A percentile compares a stretch with the other conserved stretches of the same genome.
These are phyloP conservation scores for Lasiosphaeris hirsuta DNA, from an alignment of 495 filamentous ascomycete species.

Conservation along the genomic window DNA sequence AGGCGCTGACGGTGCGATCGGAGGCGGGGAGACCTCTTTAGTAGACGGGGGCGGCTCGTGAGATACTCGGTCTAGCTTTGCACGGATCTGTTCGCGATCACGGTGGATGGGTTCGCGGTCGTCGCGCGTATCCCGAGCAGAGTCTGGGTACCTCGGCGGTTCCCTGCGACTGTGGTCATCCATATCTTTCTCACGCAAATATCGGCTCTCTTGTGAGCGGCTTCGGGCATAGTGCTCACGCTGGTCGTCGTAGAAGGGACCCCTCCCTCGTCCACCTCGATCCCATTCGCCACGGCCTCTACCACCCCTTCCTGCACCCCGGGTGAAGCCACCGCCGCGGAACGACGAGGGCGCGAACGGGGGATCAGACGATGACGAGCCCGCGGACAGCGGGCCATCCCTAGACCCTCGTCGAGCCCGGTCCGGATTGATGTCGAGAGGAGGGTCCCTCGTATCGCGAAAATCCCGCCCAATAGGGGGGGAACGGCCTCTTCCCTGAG, in stretches of 20 bases:
- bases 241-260: constrained; percentile 56
- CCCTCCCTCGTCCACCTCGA: constrained; percentile 52
- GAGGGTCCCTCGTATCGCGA: constrained; percentile 33
- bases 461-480: constrained; percentile 31
- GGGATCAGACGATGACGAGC: constrained; percentile 65
- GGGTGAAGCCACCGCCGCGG: constrained; percentile 51
- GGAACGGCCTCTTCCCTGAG: constrained; percentile 44
- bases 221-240: constrained; percentile 55
- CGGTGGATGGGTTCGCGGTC: constrained; percentile 33
- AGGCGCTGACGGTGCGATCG: constrained; percentile 76
- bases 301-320: constrained; percentile 45
- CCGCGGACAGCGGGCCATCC: constrained; percentile 62
- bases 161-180: constrained; percentile 50
- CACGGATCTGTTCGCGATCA: constrained; percentile 44
- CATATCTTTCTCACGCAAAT: constrained; percentile 38
- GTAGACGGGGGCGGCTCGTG: constrained; percentile 42
- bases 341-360: constrained; percentile 50
- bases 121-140: constrained; percentile 51
- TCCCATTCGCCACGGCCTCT: constrained; percentile 70
- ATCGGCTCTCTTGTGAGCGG: constrained; percentile 66
- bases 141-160: constrained; percentile 33
- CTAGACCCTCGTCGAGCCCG: constrained; percentile 50
- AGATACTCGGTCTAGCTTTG: constrained; percentile 41
- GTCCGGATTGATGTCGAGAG: constrained; percentile 48
- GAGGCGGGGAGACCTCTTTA: constrained; percentile 61